These are phyloP conservation scores for Karstenula rhodostoma DNA, from an alignment of 2,329 filamentous ascomycete species.

Conservation along the genomic window DNA sequence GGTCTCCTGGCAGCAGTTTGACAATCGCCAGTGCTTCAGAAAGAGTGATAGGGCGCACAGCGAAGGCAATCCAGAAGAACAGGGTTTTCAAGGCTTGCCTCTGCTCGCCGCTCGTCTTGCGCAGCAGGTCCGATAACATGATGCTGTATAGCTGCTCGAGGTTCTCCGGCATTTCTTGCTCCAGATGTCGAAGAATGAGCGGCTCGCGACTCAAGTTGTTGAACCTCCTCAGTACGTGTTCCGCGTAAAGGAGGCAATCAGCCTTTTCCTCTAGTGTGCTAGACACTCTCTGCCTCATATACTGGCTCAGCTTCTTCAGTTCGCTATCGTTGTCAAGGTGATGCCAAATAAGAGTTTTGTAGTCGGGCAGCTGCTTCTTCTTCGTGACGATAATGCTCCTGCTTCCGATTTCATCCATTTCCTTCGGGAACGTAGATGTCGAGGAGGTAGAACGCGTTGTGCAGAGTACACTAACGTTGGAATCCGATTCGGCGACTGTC, in stretches of 20 bases:
- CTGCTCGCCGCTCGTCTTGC: constrained; percentile 1
- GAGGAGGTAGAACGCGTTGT: constrained; percentile 7
- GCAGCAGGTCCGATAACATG: constrained; percentile 4
- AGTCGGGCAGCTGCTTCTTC: constrained; percentile 6
- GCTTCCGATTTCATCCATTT: not conserved
- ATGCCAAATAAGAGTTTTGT: constrained; percentile 9
- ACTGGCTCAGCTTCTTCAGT: constrained; percentile 10
- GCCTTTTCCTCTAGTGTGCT: constrained; percentile 9
- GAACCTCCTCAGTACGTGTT: constrained; percentile 8
- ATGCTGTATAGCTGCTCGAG: not conserved
- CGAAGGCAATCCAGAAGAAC: constrained; percentile 8
- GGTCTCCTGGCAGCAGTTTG: not conserved
- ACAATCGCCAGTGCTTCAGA: constrained; percentile 2
- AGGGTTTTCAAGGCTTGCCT: constrained; percentile 2
- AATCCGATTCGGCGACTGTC: not conserved
- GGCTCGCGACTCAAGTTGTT: constrained; percentile 9
- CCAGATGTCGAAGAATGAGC: constrained; percentile 10
- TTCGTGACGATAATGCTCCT: not conserved
- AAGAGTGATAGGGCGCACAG: constrained; percentile 7
- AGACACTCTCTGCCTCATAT: constrained; percentile 9
- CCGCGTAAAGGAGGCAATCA: constrained; percentile 7
- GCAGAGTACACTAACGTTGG: constrained; percentile 5
- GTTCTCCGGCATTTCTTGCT: constrained; percentile 7
- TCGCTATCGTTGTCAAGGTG: constrained; percentile 5
- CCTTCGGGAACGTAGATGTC: not conserved